Conservation (phyloP, 306 rosid species). For the Chamaecrista fasciculata region DNA sequence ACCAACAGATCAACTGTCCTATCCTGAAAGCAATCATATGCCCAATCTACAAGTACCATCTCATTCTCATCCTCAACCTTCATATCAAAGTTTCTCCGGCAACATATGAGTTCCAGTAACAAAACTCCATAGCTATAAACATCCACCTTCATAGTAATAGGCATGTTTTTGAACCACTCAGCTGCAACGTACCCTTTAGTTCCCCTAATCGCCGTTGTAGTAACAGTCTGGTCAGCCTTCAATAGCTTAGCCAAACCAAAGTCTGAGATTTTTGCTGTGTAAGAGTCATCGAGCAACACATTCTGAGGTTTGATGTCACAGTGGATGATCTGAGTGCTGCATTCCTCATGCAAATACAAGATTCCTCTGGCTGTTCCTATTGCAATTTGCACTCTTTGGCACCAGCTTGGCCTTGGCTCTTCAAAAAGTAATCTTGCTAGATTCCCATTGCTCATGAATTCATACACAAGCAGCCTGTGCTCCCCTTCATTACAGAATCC, state of each 20-base stretch:
- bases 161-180: conserved; percentile 28
- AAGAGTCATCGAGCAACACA: conserved; percentile 9
- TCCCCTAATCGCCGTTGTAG: conserved; percentile 23
- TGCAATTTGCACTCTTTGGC: conserved; percentile 17
- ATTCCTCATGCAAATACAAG: conserved; percentile 26
- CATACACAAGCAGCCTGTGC: conserved; percentile 23
- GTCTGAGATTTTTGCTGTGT: conserved; percentile 19
- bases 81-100: conserved; percentile 7
- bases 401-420: conserved; percentile 23
- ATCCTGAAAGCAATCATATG: conserved; percentile 13
- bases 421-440: conserved; percentile 20
- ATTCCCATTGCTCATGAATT: conserved; percentile 27
- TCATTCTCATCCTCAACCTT: neutral
- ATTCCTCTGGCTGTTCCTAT: conserved; percentile 21
- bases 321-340: conserved; percentile 13
- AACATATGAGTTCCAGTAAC: conserved; percentile 22
- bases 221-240: conserved; percentile 14
- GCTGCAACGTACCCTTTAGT: conserved; percentile 31
- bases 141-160: conserved; percentile 21
- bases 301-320: conserved; percentile 37
- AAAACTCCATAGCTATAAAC: conserved; percentile 28
- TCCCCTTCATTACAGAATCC: conserved; percentile 28
- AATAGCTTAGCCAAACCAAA: conserved; percentile 26
- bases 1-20: conserved; percentile 5
- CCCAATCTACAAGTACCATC: conserved; percentile 15